Base-by-base conservation (phyloP, 352 stramenopile species). In the Globisporangium ultimum region DNA sequence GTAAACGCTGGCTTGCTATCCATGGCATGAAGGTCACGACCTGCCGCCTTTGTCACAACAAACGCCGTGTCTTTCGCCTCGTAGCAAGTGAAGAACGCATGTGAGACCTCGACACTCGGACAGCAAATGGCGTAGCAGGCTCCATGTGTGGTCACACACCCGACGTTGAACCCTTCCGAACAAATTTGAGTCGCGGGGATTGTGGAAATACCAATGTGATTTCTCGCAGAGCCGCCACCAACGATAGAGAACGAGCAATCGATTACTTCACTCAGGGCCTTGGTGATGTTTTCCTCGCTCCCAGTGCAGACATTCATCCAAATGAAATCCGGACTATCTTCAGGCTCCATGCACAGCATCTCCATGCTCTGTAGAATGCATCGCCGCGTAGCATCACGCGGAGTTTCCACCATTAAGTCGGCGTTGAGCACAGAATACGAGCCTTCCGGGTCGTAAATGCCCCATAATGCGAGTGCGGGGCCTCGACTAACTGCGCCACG, bases 31-130 rank as follows among this genome's bases (percentile, higher is more conserved):
- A 95, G 57, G n/a, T 87, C 72, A 32, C 82, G 83, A 0, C 81
- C 78, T 47, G 67, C 64, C 11, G 75, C 71, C 55, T 93, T 87
- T 0, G 80, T 89, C 24, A 91, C 84, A 9, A 76, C 66, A 42
- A 93, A 91, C 0, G 58, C 68, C 52, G 78, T 87, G 21, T 88
- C 78, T 22, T 81, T 90, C 41, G 78, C 74, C 45, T 91, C 80
- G 66, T 93, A 95, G 63, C 85, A 92, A 48, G 80, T 91, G 66
- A 95, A 95, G 53, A 87, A 77, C 34, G 81, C 80, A 46, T 91
- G 76, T 2, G 80, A 68, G 28, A 95, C 80, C 56, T 92, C 81
- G 8, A 95, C 83, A 57, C 81, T 92, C 7, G 85, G 85, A 42
- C 73, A 79, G 62, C 85, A 95, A 54, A 95, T 76, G 0, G 84